phyloP scores from a whole-genome alignment of 345 rosid genomes.

The Gossypium sturtianum region DNA sequence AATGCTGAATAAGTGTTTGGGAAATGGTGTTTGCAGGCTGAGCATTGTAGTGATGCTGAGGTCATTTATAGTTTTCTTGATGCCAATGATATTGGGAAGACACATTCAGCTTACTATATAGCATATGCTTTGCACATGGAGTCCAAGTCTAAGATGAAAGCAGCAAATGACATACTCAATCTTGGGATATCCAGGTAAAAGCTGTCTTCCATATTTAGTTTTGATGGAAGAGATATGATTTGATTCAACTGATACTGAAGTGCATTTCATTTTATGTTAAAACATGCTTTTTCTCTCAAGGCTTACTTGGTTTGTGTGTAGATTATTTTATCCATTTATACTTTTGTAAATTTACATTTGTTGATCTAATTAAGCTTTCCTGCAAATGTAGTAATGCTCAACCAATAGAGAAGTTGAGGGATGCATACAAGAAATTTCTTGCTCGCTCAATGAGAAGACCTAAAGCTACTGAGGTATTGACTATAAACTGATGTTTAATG shows the following conservation, averaged over 20 bases:
- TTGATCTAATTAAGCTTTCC: background rate
- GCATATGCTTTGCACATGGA: conserved; percentile 76
- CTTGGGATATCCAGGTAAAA: conserved; percentile 65
- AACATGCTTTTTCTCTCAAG: background rate
- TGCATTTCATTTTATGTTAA: conserved; percentile 7
- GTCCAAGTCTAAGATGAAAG: conserved; percentile 62
- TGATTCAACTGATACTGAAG: background rate
- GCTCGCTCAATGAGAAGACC: conserved; percentile 59
- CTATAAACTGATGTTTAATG: background rate
- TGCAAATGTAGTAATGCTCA: conserved; percentile 51
- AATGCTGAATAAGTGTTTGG: background rate
- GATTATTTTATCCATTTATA: too few relatives aligned
- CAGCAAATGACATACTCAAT: conserved; percentile 68
- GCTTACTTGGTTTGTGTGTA: background rate
- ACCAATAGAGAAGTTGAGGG: conserved; percentile 69
- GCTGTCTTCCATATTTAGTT: background rate
- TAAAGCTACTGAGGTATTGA: conserved; percentile 40
- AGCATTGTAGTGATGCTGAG: conserved; percentile 70
- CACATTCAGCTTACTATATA: conserved; percentile 55
- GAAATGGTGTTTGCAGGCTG: conserved; percentile 50
- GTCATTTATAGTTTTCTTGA: conserved; percentile 74
- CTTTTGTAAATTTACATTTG: background rate
- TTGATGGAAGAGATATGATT: background rate
- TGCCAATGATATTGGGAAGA: conserved; percentile 71
- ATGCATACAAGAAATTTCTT: conserved; percentile 68